Conservation (phyloP, 1,139 yeast species). For the Kluyveromyces marxianus region DNA sequence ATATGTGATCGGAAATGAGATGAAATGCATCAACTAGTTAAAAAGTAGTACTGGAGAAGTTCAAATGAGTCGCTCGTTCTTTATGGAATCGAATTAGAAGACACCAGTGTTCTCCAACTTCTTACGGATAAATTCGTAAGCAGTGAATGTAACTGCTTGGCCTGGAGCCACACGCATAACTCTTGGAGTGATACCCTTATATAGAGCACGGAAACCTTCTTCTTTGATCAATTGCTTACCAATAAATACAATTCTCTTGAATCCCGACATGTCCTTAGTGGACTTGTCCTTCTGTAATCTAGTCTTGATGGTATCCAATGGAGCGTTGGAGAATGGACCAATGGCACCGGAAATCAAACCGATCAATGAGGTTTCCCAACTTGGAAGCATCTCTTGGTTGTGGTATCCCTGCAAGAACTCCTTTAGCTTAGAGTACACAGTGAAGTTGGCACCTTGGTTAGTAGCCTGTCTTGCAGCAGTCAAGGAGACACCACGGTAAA, state of each 20-base stretch:
- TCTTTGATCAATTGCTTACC: slow-evolving; percentile 76
- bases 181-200: slow-evolving; percentile 97
- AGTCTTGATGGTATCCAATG: slow-evolving; percentile 94
- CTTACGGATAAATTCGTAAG: slow-evolving; percentile 81
- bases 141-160: slow-evolving; percentile 96
- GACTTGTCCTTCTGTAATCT: slow-evolving; percentile 89
- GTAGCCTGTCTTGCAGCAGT: slow-evolving; percentile 98
- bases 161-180: slow-evolving; percentile 99
- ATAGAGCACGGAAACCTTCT: slow-evolving; percentile 82
- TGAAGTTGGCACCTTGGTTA: slow-evolving; percentile 97
- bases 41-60: too few species aligned
- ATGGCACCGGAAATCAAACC: slow-evolving; percentile 94
- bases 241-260: slow-evolving; percentile 63
- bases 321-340: slow-evolving; percentile 97
- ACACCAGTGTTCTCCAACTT: slow-evolving; percentile 44
- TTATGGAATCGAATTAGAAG: not conserved
- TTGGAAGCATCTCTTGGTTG: slow-evolving; percentile 56
- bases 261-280: slow-evolving; percentile 60
- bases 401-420: slow-evolving; percentile 64
- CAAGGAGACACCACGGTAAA: slow-evolving; percentile 90
- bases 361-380: slow-evolving; percentile 89
- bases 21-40: too few species aligned
- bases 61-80: too few species aligned
- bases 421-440: slow-evolving; percentile 84
- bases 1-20: too few species aligned